Base-by-base conservation (phyloP, 2,329 filamentous ascomycete species). In the Colletotrichum sansevieriae region DNA sequence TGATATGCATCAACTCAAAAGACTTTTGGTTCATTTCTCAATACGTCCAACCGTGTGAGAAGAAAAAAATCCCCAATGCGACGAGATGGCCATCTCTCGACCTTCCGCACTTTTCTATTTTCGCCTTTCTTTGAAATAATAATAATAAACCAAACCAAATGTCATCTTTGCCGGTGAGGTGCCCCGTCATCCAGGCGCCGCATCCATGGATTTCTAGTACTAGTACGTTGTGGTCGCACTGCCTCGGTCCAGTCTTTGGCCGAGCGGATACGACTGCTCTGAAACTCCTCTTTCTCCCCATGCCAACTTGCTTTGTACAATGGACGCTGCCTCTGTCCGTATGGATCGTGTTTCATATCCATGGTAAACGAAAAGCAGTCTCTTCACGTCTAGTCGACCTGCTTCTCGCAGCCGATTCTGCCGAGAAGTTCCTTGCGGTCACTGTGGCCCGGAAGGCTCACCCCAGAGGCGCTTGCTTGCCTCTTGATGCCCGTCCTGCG, bases 321-420 rank as follows among this genome's bases (percentile, higher is more conserved):
- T 33, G 37, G 39, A 18, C 47, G 52, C 46, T 51, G 25, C 41
- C 18, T 33, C 29, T 46, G 0, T 18, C 59, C 37, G 7, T 37
- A 22, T 46, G 20, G 13, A 44, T 44, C 12, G 15, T 33, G 46
- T n/a, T 25, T 52, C 35, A 29, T 52, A 18, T 29, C 20, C 46
- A 44, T 41, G 47, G n/a, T 41, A 18, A 29, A 43, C 25, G 35
- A 33, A 22, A 33, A 39, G 29, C 33, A 12, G 33, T 13, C 39
- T 41, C 22, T 20, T 65, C 52, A 39, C 9, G n/a, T 51, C 44
- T 65, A 85, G 64, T 89, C 86, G 63, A 88, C 83, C 76, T 89
- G 91, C 83, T 94, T 94, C 79, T 94, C 92, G 78, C 93, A 96
- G 56, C 93, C 93, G 75, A 96, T 96, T 61, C 93, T 85, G 51